Evolutionary conservation across 2,329 filamentous ascomycete genomes (phyloP), one percentile per base, ranked within the genome.

Genomic region (Fusarium zealandicum): DNA sequence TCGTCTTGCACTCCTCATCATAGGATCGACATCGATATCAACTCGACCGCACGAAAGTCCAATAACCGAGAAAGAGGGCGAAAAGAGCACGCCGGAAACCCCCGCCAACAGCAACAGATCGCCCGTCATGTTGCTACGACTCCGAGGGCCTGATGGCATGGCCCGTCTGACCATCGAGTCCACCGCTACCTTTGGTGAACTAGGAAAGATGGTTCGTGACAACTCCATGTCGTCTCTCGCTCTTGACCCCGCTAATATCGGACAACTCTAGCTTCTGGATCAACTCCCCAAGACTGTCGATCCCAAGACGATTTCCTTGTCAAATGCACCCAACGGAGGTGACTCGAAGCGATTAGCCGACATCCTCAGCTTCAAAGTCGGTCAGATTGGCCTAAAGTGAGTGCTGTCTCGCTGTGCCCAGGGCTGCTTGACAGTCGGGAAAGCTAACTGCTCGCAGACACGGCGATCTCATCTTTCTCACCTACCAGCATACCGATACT

Each of bases 141-240:
- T 96, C 66, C 88, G 93, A 69, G 92, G 92, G 72, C 92, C 90
- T 61, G 92, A 97, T 78, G 95, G 95, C 78, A 95, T 95, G 81
- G 88, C 93, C 75, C 89, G 95, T 66, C 80, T 98, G 68, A 90
- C 82, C 44, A 84, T 96, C 64, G 87, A 93, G 66, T 84, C 88
- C 43, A 81, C 83, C 35, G 87, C 90, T 59, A 87, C 87, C 1
- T 96, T 98, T 72, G 79, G 77, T 35, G 76, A 84, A n/a, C 76
- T 88, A 35, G 82, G 80, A 27, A 71, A 76, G 20, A 76, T 81
- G 75, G 84, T 86, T 71, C n/a, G 59, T 63, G 55, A 49, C 33
- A 18, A 37, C 14, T 31, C 6, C 27, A 16, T 22, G 38, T 43
- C 38, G 41, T 22, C 35, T 18, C 18, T 44, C 22, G 37, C 13